phyloP scores from a whole-genome alignment of 2,329 filamentous ascomycete genomes.

The Leptosphaerulina australis region DNA sequence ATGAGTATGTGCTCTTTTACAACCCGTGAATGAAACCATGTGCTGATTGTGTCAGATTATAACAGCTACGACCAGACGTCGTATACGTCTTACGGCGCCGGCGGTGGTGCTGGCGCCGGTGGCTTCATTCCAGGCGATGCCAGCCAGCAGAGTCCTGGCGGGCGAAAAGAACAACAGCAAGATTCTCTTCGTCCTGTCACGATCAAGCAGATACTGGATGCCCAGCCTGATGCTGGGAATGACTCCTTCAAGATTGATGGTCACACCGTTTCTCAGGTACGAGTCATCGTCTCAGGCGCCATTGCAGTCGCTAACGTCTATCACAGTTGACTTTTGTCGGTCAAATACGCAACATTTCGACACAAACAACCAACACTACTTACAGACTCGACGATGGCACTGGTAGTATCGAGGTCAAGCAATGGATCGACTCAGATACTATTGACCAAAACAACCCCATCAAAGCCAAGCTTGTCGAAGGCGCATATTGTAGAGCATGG shows the following conservation, averaged over 20 bases:
- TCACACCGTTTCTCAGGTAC: slow-evolving; percentile 66
- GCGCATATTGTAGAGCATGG: slow-evolving; percentile 83
- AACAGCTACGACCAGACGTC: slow-evolving; percentile 51
- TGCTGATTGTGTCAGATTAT: slow-evolving; percentile 36
- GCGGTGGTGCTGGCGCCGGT: slow-evolving; percentile 62
- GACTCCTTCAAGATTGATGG: slow-evolving; percentile 82
- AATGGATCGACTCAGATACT: slow-evolving; percentile 74
- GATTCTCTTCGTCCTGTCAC: slow-evolving; percentile 92
- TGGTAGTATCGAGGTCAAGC: slow-evolving; percentile 86
- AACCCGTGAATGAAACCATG: slow-evolving; percentile 14
- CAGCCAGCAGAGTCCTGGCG: slow-evolving; percentile 53
- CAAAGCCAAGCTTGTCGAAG: slow-evolving; percentile 66
- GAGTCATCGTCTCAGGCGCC: neutral
- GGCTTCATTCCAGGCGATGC: slow-evolving; percentile 64
- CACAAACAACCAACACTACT: slow-evolving; percentile 88
- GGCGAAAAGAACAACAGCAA: slow-evolving; percentile 65
- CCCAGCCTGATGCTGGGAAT: slow-evolving; percentile 64
- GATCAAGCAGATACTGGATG: slow-evolving; percentile 90
- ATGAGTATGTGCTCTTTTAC: slow-evolving; percentile 16
- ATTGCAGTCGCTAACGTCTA: slow-evolving; percentile 17
- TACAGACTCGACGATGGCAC: slow-evolving; percentile 97
- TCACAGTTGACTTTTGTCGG: slow-evolving; percentile 82
- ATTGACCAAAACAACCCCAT: slow-evolving; percentile 52
- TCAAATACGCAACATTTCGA: slow-evolving; percentile 84
- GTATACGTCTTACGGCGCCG: slow-evolving; percentile 63